These are phyloP conservation scores for Pichia californica DNA, from an alignment of 805 yeast species.

Conservation along the genomic window DNA sequence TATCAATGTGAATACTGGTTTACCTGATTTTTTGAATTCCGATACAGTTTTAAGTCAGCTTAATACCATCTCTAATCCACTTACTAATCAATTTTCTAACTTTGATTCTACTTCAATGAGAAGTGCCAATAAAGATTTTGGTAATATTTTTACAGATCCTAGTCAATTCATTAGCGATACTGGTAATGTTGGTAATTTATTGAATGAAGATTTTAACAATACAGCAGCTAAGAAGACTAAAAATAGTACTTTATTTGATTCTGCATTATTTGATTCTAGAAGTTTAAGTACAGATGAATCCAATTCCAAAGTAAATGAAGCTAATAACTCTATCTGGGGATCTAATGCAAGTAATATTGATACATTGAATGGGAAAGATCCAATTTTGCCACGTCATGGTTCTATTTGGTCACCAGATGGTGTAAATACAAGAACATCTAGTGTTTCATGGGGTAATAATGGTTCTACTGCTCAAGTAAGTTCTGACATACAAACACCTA, in stretches of 20 bases:
- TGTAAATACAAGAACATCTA: neutral
- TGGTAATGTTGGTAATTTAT: neutral
- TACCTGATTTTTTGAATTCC: too few relatives aligned
- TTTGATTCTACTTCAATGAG: too few relatives aligned
- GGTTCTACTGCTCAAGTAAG: neutral
- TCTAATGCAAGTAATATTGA: neutral
- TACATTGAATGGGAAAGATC: neutral
- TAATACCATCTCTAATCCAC: too few relatives aligned
- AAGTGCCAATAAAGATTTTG: too few relatives aligned
- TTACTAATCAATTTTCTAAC: too few relatives aligned
- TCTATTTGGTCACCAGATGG: constrained; percentile 20
- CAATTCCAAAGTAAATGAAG: too few relatives aligned
- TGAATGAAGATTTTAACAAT: neutral
- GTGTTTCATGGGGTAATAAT: constrained; percentile 1
- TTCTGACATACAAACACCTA: too few relatives aligned
- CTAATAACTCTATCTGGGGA: neutral
- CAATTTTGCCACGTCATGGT: constrained; percentile 13
- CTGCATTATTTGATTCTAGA: constrained; percentile 4
- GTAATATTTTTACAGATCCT: too few relatives aligned
- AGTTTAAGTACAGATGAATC: neutral
- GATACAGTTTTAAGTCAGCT: too few relatives aligned
- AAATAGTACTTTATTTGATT: constrained; percentile 1
- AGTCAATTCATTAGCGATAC: neutral
- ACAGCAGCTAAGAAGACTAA: neutral
- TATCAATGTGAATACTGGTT: too few relatives aligned